phyloP scores from a whole-genome alignment of 106 monocot species.

The Apostasia ramifera region DNA sequence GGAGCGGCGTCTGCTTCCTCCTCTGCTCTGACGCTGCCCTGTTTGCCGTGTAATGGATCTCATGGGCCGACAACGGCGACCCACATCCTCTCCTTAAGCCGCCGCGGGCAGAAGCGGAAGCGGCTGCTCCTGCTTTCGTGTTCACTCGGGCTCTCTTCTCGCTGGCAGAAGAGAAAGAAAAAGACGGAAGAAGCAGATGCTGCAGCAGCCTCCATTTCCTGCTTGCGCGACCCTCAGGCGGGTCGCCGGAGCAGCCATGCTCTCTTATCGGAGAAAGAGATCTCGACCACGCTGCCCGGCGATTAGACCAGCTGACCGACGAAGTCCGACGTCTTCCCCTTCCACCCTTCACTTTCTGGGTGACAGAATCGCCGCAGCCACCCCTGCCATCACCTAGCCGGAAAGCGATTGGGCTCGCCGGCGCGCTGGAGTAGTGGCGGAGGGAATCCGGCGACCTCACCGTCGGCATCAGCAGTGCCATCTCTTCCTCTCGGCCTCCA shows the following conservation, averaged over 20 bases:
- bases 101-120: background rate
- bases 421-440: conserved; percentile 27
- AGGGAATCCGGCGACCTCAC: conserved; percentile 9
- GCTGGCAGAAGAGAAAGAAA: background rate
- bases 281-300: conserved; percentile 16
- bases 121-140: conserved; percentile 1
- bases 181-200: conserved; percentile 30
- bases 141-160: conserved; percentile 1
- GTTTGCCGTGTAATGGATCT: conserved; percentile 15
- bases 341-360: background rate
- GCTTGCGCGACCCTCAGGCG: conserved; percentile 13
- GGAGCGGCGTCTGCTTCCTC: conserved; percentile 40
- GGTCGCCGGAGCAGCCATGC: background rate
- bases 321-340: background rate
- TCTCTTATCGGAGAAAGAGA: conserved; percentile 47
- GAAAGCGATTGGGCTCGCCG: conserved; percentile 40
- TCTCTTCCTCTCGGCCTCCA: background rate
- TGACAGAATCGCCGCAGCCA: background rate
- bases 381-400: conserved; percentile 1
- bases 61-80: conserved; percentile 8
- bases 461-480: conserved; percentile 35
- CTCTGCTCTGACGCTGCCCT: conserved; percentile 10
- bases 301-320: background rate
- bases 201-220: conserved; percentile 48
- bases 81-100: background rate